phyloP scores from a whole-genome alignment of 805 yeast genomes.

The Vanderwaltozyma polyspora region DNA sequence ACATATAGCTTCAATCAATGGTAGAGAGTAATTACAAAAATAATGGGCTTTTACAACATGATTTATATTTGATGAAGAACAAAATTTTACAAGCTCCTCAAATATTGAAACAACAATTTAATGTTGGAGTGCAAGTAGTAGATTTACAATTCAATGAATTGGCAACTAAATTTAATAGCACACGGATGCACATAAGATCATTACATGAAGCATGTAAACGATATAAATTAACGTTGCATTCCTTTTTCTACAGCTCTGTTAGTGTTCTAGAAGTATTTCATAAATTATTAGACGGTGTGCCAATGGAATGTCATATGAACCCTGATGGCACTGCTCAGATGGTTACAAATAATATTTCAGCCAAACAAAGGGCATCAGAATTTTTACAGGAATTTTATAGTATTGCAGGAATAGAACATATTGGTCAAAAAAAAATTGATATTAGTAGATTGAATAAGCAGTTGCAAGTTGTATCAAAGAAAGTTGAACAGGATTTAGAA shows the following conservation, averaged over 20 bases:
- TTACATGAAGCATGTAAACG: conserved; percentile 7
- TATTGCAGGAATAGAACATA: conserved; percentile 2
- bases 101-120: not conserved
- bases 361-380: conserved; percentile 1
- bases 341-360: not conserved
- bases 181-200: conserved; percentile 3
- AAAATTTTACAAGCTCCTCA: not conserved
- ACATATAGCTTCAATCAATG: too few species aligned
- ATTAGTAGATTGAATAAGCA: conserved; percentile 8
- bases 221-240: conserved; percentile 7
- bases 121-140: conserved; percentile 3
- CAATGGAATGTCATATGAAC: not conserved
- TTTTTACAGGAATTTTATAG: conserved; percentile 4
- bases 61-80: conserved; percentile 2
- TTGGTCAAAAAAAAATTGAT: conserved; percentile 3
- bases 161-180: not conserved
- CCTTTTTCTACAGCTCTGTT: conserved; percentile 6
- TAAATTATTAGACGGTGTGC: conserved; percentile 6
- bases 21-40: not conserved
- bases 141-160: conserved; percentile 8
- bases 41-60: not conserved
- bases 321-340: too few species aligned
- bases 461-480: conserved; percentile 6
- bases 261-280: conserved; percentile 7
- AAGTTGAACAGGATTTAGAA: conserved; percentile 10